phyloP scores from a whole-genome alignment of 495 filamentous ascomycete genomes.

The Pyrenopolyporus hunteri region DNA sequence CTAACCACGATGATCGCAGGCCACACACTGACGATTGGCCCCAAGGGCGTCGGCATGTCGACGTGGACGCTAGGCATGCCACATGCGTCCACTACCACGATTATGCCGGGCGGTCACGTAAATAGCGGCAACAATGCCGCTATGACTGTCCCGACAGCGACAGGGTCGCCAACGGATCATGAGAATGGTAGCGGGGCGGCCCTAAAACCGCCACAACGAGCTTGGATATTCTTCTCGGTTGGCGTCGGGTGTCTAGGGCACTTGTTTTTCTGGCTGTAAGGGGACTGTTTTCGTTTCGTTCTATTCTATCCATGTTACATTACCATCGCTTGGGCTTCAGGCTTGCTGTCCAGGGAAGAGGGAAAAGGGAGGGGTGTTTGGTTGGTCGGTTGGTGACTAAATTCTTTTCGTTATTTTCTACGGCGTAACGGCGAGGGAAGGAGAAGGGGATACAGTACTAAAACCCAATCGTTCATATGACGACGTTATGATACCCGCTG shows the following conservation, averaged over 20 bases:
- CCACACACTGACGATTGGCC: conserved; percentile 51
- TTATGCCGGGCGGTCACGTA: conserved; percentile 35
- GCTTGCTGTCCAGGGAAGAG: neutral
- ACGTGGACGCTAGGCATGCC: conserved; percentile 51
- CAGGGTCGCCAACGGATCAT: neutral
- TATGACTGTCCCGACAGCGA: conserved; percentile 30
- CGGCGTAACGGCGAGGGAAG: conserved; percentile 11
- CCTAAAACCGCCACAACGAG: neutral
- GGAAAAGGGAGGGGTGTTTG: neutral
- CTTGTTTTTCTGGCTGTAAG: conserved; percentile 23
- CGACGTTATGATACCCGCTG: conserved; percentile 31
- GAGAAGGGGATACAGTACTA: neutral
- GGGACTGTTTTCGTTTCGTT: neutral
- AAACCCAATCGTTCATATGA: conserved; percentile 23
- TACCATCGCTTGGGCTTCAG: conserved; percentile 11
- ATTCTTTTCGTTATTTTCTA: conserved; percentile 1
- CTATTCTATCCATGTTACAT: conserved; percentile 4
- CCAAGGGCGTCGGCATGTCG: conserved; percentile 50
- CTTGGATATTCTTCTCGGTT: conserved; percentile 17
- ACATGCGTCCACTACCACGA: conserved; percentile 50
- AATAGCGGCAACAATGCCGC: conserved; percentile 17
- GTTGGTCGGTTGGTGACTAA: neutral
- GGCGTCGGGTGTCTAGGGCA: conserved; percentile 36
- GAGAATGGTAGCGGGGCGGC: neutral
- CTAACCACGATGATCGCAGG: conserved; percentile 52